Conservation (phyloP, 805 yeast genomes). For the Torulaspora quercuum region DNA sequence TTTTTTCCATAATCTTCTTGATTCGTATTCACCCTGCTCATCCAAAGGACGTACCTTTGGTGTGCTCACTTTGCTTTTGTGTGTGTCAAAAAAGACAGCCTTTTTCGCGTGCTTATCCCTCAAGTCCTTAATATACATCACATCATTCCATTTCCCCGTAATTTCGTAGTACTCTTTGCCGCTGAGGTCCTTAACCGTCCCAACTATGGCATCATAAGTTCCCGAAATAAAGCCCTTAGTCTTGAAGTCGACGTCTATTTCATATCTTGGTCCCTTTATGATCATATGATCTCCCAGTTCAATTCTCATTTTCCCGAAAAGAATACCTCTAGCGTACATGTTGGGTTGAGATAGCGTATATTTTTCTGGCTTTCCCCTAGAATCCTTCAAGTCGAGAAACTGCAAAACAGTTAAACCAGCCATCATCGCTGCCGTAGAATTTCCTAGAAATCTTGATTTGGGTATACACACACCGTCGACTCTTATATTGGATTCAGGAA, state of each 20-base stretch:
- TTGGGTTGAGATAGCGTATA: constrained; percentile 93
- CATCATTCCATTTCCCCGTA: constrained; percentile 91
- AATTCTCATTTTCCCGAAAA: constrained; percentile 83
- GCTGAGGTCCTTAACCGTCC: constrained; percentile 53
- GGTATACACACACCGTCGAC: constrained; percentile 90
- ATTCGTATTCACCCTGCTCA: constrained; percentile 80
- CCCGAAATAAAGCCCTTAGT: constrained; percentile 94
- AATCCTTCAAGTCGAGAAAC: constrained; percentile 55
- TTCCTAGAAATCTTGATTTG: constrained; percentile 83
- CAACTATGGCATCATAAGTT: constrained; percentile 84
- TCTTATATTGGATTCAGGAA: constrained; percentile 76
- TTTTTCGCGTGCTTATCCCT: constrained; percentile 45
- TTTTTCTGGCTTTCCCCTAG: constrained; percentile 53
- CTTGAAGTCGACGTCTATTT: constrained; percentile 87
- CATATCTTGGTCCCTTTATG: constrained; percentile 59
- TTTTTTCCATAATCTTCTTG: constrained; percentile 76
- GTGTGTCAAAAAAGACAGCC: constrained; percentile 57
- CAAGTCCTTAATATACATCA: constrained; percentile 62
- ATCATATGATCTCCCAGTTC: constrained; percentile 91
- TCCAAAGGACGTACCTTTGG: constrained; percentile 75
- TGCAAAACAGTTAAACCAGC: constrained; percentile 78
- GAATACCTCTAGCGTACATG: constrained; percentile 88
- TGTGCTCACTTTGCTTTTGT: constrained; percentile 45
- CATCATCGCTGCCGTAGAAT: constrained; percentile 96
- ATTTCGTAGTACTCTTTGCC: constrained; percentile 62